Base-by-base conservation (phyloP, 1,284 basidiomycete species). In the Peniophora sp. region DNA sequence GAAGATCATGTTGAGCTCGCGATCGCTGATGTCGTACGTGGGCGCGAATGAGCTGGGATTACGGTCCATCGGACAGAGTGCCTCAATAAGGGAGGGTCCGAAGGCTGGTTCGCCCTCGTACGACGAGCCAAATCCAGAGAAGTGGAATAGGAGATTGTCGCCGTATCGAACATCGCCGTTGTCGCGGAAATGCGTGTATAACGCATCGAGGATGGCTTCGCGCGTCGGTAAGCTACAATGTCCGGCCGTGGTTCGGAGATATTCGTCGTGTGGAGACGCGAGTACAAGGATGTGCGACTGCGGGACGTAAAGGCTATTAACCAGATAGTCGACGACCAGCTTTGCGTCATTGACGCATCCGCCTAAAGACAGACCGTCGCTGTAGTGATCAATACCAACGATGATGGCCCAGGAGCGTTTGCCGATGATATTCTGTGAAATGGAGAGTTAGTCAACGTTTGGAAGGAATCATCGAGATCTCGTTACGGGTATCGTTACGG, bases 61-160 rank as follows among this genome's bases (percentile, higher is more conserved):
- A 19, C 41, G 41, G 41, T 44, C 41, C 10, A 19, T 10, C 14
- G 41, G 48, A n/a, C 43, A 24, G n/a, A 49, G 48, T 20, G 19
- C 36, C 43, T 53, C 54, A 17, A 49, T 41, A 25, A 49, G 39
- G 16, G 41, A 24, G 6, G 45, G 17, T 55, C 52, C 53, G 17
- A 46, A 36, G n/a, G n/a, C n/a, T n/a, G n/a, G n/a, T 3, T 23
- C 3, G 10, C 19, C 17, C 10, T 44, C 17, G 56, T 55, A 9
- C 53, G 53, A 17, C 20, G 22, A 8, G 2, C 57, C 57, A 35
- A 56, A 55, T n/a, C 57, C 57, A 10, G 57, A 55, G 50, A 48
- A 58, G 49, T 50, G 47, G 24, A 58, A 51, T 10, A 58, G 12
- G 25, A 58, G 46, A 16, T 44, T 39, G 35, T 56, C 57, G 3